These are phyloP conservation scores for Nakataea oryzae DNA, from an alignment of 2,329 filamentous ascomycete genomes.

Conservation along the genomic window DNA sequence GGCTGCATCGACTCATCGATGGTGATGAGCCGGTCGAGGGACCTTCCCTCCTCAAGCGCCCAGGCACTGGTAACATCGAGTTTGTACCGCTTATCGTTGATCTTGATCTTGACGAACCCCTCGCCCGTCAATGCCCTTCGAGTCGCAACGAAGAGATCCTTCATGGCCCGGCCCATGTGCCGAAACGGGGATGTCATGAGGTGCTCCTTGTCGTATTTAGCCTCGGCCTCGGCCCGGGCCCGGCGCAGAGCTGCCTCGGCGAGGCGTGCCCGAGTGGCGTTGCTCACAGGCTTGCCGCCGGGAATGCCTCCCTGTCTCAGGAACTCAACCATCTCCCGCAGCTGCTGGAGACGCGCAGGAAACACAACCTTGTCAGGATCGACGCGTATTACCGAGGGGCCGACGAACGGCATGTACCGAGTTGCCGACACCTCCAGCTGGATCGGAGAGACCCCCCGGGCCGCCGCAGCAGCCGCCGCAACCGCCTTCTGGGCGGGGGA, in stretches of 20 bases:
- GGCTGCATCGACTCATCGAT: slow-evolving; percentile 3
- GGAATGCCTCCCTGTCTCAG: slow-evolving; percentile 5
- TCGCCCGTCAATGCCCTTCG: slow-evolving; percentile 43
- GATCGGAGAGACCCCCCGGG: slow-evolving; percentile 18
- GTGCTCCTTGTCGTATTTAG: slow-evolving; percentile 43
- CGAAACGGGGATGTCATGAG: slow-evolving; percentile 48
- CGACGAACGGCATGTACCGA: slow-evolving; percentile 36
- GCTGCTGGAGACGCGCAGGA: slow-evolving; percentile 19
- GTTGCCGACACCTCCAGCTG: slow-evolving; percentile 42
- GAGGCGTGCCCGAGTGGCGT: neutral
- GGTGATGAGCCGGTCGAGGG: slow-evolving; percentile 43
- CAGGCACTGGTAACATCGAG: slow-evolving; percentile 47
- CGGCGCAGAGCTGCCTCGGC: slow-evolving; percentile 10
- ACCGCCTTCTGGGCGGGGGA: slow-evolving; percentile 8
- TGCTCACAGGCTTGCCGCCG: neutral
- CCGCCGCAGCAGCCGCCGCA: slow-evolving; percentile 7
- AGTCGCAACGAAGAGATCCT: slow-evolving; percentile 13
- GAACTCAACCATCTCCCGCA: slow-evolving; percentile 10
- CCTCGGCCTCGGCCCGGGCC: slow-evolving; percentile 26
- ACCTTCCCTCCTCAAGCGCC: slow-evolving; percentile 47
- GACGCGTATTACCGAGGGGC: slow-evolving; percentile 29
- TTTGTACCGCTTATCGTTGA: slow-evolving; percentile 39
- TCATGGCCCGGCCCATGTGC: slow-evolving; percentile 23
- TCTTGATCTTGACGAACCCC: slow-evolving; percentile 40
- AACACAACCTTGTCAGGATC: slow-evolving; percentile 24